Evolutionary conservation across 345 rosid genomes (phyloP), one percentile per base, ranked within the genome.

Genomic region (Eucalyptus cloeziana): DNA sequence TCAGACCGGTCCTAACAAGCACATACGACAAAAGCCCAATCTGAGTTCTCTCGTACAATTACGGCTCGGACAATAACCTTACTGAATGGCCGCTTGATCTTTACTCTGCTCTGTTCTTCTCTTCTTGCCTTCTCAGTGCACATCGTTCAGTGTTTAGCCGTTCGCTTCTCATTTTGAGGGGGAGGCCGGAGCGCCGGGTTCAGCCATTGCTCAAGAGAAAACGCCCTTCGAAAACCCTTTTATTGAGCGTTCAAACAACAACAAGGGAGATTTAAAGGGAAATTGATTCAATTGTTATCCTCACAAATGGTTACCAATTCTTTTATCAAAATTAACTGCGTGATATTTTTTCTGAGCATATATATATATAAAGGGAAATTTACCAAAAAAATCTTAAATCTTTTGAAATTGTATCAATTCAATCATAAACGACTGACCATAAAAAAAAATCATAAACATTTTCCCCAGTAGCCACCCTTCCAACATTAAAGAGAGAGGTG

Each of bases 251-350:
- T 51, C 56, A 1, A 51, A 51, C 56, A 51, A 17, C 22, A 51
- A 1, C 56, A 7, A 52, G 56, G 56, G 56, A 52, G 7, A 51
- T 51, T 51, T 16, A 6, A 51, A 51, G 54, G 54, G 54, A 51
- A 51, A 24, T 56, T 56, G 62, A 24, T 56, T 56, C 30, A 56
- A 56, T 0, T 9, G 10, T 24, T 56, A 9, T 56, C 0, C 0
- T 25, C 30, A 24, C 8, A 10, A 56, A 56, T 24, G 13, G 62
- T 24, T 0, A 56, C 13, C 62, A 56, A 56, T 56, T 56, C 13
- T 56, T 22, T 4, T 56, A 25, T 56, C 30, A 56, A 56, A 8
- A 56, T 56, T 56, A 8, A 9, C 0, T 56, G 24, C 62, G 10
- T 24, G 3, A 56, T 51, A 24, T 51, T 56, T 56, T 51, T 56